Conservation (phyloP, 257 asterid species). For the Solanum peruvianum region DNA sequence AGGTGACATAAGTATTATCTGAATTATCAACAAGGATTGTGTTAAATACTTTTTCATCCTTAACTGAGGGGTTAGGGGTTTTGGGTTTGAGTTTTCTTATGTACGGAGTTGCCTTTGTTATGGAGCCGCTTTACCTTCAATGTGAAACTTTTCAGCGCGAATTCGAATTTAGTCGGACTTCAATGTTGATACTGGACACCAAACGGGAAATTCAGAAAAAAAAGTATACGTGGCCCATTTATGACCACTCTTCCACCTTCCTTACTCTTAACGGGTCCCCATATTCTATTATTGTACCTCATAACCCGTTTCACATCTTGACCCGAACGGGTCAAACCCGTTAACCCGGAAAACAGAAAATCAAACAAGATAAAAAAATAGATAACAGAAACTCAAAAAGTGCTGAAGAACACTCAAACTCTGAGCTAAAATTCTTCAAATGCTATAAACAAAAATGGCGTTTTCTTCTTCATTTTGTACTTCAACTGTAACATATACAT, state of each 20-base stretch:
- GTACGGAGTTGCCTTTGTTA: not conserved
- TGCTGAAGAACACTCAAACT: not conserved
- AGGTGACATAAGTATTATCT: not conserved
- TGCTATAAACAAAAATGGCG: not conserved
- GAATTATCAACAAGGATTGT: too few species aligned
- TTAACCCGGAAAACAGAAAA: not conserved
- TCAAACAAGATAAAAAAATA: not conserved
- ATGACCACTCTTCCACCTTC: not conserved
- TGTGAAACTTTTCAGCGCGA: too few species aligned
- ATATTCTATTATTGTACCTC: not conserved
- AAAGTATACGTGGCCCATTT: not conserved
- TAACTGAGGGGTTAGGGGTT: too few species aligned
- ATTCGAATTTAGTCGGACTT: too few species aligned
- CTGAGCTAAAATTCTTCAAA: not conserved
- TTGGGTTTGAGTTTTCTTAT: not conserved
- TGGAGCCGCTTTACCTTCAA: too few species aligned
- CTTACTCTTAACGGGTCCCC: not conserved
- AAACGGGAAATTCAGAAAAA: too few species aligned
- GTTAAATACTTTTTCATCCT: too few species aligned
- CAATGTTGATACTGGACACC: too few species aligned
- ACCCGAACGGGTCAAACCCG: not conserved
- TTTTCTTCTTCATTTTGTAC: not conserved
- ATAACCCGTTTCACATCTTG: not conserved
- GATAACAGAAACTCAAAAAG: not conserved
- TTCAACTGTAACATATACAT: not conserved